phyloP scores from a whole-genome alignment of 2,329 filamentous ascomycete species.

The Ramularia endophylla region DNA sequence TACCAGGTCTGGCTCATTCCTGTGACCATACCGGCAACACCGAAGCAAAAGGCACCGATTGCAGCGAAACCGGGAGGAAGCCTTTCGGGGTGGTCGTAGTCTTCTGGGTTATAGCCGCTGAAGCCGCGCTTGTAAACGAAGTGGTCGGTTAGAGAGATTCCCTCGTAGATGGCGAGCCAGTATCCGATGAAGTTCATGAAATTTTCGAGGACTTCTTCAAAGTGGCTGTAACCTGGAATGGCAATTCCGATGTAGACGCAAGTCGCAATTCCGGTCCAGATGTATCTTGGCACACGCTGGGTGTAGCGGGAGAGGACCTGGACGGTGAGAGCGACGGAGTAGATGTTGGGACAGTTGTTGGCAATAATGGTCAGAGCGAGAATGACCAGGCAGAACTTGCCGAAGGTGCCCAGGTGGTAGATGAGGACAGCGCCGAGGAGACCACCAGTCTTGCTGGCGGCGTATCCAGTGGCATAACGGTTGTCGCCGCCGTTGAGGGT shows the following conservation, averaged over 20 bases:
- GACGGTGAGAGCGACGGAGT: slow-evolving; percentile 61
- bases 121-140: slow-evolving; percentile 62
- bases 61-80: slow-evolving; percentile 62
- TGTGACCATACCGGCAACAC: slow-evolving; percentile 58
- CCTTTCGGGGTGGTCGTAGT: slow-evolving; percentile 52
- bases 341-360: slow-evolving; percentile 47
- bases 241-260: slow-evolving; percentile 62
- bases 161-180: slow-evolving; percentile 70
- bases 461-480: slow-evolving; percentile 52
- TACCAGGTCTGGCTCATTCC: slow-evolving; percentile 69
- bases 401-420: slow-evolving; percentile 59
- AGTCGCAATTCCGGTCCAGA: slow-evolving; percentile 60
- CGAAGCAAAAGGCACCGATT: slow-evolving; percentile 56
- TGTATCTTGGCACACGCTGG: slow-evolving; percentile 58
- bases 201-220: slow-evolving; percentile 59
- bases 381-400: slow-evolving; percentile 58
- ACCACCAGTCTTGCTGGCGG: slow-evolving; percentile 56
- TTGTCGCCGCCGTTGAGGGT: slow-evolving; percentile 48
- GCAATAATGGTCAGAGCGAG: slow-evolving; percentile 41
- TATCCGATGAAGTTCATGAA: slow-evolving; percentile 61
- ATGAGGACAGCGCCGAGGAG: slow-evolving; percentile 61
- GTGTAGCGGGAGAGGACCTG: slow-evolving; percentile 58
- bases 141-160: slow-evolving; percentile 60
- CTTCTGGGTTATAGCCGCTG: slow-evolving; percentile 51
- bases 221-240: slow-evolving; percentile 62